Conservation (phyloP, 192 early-diverging fungal species). For the Entophlyctis luteolus region DNA sequence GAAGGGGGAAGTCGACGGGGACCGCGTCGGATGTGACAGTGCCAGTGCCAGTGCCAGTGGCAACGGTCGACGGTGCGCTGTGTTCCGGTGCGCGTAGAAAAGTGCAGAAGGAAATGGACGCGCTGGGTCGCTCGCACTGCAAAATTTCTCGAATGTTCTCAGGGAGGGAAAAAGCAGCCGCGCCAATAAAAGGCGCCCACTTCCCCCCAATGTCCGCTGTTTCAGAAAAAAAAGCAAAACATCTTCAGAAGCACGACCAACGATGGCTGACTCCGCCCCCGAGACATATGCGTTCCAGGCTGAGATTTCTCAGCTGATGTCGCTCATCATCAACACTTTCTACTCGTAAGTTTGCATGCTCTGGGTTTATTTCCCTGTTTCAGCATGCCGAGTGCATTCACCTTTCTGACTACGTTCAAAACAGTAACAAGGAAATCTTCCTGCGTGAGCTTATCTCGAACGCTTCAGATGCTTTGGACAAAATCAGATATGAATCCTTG, state of each 20-base stretch:
- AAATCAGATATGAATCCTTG: conserved; percentile 96
- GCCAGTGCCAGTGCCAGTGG: background rate
- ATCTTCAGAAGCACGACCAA: too few species aligned
- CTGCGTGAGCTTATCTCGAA: conserved; percentile 97
- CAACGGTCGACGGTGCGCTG: background rate
- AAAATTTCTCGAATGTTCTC: too few species aligned
- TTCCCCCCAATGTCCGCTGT: background rate
- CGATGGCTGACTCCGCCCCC: conserved; percentile 14
- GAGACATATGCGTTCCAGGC: conserved; percentile 90
- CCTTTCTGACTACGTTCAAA: too few species aligned
- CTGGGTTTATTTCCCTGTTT: background rate
- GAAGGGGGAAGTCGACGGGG: too few species aligned
- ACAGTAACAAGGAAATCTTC: conserved; percentile 82
- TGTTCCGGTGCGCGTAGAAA: too few species aligned
- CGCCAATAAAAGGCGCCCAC: background rate
- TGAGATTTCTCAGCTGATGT: conserved; percentile 98
- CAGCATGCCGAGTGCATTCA: too few species aligned
- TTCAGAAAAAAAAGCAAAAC: background rate
- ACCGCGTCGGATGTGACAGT: background rate
- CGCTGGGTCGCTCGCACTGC: too few species aligned
- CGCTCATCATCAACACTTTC: conserved; percentile 99
- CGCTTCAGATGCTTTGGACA: conserved; percentile 93
- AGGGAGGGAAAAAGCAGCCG: too few species aligned
- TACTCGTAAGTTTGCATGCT: conserved; percentile 49
- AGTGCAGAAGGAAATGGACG: too few species aligned